These are phyloP conservation scores for Diaporthe citri DNA, from an alignment of 2,329 filamentous ascomycete genomes.

Conservation along the genomic window DNA sequence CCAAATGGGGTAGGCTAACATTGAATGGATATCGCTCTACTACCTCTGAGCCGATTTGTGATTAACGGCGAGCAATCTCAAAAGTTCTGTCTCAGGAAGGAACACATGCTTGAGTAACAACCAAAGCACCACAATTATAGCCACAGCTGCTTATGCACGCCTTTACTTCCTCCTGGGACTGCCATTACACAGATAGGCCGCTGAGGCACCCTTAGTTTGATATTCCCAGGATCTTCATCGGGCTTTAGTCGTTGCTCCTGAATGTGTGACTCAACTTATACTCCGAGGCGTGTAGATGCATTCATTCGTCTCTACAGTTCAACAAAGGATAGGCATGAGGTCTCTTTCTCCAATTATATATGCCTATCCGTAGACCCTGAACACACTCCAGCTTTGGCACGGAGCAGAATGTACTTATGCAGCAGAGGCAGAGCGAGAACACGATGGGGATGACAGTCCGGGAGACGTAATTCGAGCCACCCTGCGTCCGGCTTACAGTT, in stretches of 20 bases:
- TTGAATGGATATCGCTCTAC: not conserved
- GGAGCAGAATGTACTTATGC: not conserved
- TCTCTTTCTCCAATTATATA: too few relatives aligned
- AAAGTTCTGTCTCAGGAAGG: not conserved
- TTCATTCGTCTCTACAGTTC: not conserved
- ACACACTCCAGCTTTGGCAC: not conserved
- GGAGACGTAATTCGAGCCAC: not conserved
- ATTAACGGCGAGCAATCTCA: not conserved
- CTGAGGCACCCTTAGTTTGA: not conserved
- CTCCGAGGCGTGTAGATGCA: not conserved
- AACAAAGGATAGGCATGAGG: not conserved
- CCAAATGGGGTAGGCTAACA: not conserved
- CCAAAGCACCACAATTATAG: not conserved
- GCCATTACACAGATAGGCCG: not conserved
- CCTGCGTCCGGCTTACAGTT: not conserved
- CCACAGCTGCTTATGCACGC: not conserved
- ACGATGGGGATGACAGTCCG: not conserved
- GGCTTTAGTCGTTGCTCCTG: too few relatives aligned
- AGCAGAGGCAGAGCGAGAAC: not conserved
- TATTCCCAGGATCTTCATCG: not conserved
- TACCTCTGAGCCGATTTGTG: not conserved
- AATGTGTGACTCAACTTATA: not conserved
- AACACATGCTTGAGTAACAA: not conserved
- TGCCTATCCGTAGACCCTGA: not conserved
- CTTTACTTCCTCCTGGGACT: too few relatives aligned